Evolutionary conservation across 805 yeast genomes (phyloP), one percentile per base, ranked within the genome.

Genomic region (Starmerella khaoyaiensis): DNA sequence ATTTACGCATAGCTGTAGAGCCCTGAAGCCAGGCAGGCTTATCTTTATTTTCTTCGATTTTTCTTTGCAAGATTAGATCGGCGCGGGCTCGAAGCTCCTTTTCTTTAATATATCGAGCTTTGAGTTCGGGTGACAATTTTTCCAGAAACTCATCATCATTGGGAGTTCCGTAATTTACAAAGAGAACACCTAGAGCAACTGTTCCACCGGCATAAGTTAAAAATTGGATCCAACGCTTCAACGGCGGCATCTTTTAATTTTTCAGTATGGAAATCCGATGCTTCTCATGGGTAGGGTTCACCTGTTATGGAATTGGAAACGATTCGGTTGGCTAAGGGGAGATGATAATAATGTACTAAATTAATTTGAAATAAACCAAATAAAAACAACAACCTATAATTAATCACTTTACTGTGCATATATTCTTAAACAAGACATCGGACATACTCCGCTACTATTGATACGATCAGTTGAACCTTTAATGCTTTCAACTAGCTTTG

Each of bases 91-190:
- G 46, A 25, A 46, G 21, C 8, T 33, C 48, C 31, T 36, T 67
- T 50, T 78, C 76, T 37, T 65, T 61, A 48, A 77, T 84, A 55
- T 80, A 82, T 42, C 79, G 77, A 16, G 74, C 74, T 45, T 82
- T 66, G 30, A 84, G 62, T 54, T 86, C 94, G 1, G 97, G 95
- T 5, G 93, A 79, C 46, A 84, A 66, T 35, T 68, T 59, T 1
- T 75, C 72, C 28, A 84, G 67, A 21, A 86, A 58, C 52, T 86
- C 71, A 49, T 83, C 94, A 47, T 81, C 93, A 2, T 86, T 71
- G 3, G 97, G 97, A 0, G 83, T 76, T 0, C 86, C 73, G 56
- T 72, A 79, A 45, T 75, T 78, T 61, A 61, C 77, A 14, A 79
- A 61, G 5, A 80, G 47, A 0, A 75, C 71, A n/a, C 96, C 97